Conservation (phyloP, 208 protist species). For the Crithidia expoeki region DNA sequence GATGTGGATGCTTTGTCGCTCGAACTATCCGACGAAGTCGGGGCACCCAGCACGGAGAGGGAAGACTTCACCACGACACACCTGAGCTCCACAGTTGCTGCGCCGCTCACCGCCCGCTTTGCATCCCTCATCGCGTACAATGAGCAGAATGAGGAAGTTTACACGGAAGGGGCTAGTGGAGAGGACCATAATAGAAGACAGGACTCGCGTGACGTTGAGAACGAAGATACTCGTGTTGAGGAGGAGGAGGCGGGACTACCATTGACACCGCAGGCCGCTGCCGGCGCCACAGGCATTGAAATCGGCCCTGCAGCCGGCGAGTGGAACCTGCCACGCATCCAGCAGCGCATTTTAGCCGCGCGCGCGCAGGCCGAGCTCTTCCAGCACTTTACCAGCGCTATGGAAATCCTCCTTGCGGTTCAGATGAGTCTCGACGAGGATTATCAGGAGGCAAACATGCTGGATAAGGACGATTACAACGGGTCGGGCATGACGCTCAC, state of each 20-base stretch:
- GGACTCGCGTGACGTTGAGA: not conserved
- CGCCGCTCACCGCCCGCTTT: not conserved
- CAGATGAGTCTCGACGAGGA: slow-evolving; percentile 42
- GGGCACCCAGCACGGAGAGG: not conserved
- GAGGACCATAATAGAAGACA: too few species aligned
- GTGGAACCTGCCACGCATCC: slow-evolving; percentile 41
- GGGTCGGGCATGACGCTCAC: slow-evolving; percentile 8
- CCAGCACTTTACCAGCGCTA: slow-evolving; percentile 34
- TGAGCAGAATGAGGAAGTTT: too few species aligned
- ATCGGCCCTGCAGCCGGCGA: slow-evolving; percentile 30
- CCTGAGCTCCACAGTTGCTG: not conserved
- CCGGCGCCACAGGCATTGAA: slow-evolving; percentile 24
- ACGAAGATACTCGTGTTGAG: not conserved
- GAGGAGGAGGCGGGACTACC: not conserved
- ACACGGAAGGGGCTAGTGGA: too few species aligned
- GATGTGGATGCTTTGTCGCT: not conserved
- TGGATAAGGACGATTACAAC: not conserved
- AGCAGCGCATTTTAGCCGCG: slow-evolving; percentile 32
- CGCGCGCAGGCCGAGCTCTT: slow-evolving; percentile 30
- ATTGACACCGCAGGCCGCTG: slow-evolving; percentile 29
- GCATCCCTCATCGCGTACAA: not conserved
- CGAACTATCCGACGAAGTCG: not conserved
- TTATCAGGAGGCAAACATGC: slow-evolving; percentile 17
- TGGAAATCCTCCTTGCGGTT: slow-evolving; percentile 34
- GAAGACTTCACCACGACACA: not conserved